Evolutionary conservation across 2,329 filamentous ascomycete species (phyloP).

Genomic region (Clarireedia monteithiana): DNA sequence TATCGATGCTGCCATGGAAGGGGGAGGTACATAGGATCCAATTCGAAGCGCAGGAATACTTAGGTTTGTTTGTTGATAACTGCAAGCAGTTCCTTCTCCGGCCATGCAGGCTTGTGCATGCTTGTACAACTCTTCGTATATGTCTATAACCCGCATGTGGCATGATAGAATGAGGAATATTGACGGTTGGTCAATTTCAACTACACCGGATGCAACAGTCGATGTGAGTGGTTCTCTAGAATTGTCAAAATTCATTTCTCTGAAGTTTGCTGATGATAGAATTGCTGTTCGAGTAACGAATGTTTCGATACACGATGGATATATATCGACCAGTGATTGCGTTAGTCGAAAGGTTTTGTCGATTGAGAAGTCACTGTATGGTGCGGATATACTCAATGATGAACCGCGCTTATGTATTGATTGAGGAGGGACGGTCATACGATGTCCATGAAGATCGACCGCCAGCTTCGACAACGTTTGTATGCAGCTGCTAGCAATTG

Average conservation of each 20-base stretch:
- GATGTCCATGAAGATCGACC: conserved; percentile 16
- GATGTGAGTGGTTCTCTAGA: not conserved
- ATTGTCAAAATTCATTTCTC: not conserved
- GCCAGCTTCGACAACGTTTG: conserved; percentile 18
- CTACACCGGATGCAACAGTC: not conserved
- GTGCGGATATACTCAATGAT: not conserved
- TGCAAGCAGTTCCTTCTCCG: conserved; percentile 9
- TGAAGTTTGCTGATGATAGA: not conserved
- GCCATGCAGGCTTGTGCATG: conserved; percentile 17
- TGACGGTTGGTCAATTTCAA: conserved; percentile 13
- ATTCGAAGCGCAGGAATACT: conserved; percentile 15
- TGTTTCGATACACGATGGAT: conserved; percentile 15
- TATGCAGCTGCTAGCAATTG: conserved; percentile 12
- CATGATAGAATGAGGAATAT: conserved; percentile 21
- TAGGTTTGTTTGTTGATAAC: not conserved
- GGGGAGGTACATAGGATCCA: conserved; percentile 16
- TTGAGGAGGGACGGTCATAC: conserved; percentile 15
- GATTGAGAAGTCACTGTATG: conserved; percentile 9
- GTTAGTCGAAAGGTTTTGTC: conserved; percentile 18
- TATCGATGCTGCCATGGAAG: conserved; percentile 13
- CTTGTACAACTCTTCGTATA: conserved; percentile 18
- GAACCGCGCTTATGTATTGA: conserved; percentile 16
- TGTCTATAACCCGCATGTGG: conserved; percentile 20
- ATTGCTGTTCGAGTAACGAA: conserved; percentile 2
- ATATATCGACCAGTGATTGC: conserved; percentile 18